phyloP scores from a whole-genome alignment of 2,329 filamentous ascomycete genomes.

The Botryosphaeria dothidea region DNA sequence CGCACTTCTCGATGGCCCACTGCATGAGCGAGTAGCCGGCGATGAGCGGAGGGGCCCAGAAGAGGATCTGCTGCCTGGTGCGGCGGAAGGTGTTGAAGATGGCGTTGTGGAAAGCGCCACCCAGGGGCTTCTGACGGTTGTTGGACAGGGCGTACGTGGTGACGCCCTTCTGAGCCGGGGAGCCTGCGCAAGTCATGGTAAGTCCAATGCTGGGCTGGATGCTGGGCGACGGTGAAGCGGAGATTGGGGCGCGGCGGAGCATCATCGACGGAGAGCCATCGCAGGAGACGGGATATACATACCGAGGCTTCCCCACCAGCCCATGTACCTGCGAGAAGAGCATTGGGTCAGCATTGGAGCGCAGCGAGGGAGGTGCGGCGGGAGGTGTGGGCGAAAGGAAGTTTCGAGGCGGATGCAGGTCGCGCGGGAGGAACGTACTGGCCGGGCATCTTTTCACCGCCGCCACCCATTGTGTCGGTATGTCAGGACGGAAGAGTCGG shows the following conservation, averaged over 20 bases:
- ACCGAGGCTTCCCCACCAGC: slow-evolving; percentile 25
- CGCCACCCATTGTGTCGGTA: slow-evolving; percentile 24
- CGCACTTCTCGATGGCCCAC: slow-evolving; percentile 90
- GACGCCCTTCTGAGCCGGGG: slow-evolving; percentile 58
- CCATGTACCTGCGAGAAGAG: slow-evolving; percentile 23
- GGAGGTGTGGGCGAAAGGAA: neutral
- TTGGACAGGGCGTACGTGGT: slow-evolving; percentile 73
- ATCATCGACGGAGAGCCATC: neutral
- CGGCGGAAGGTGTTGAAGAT: slow-evolving; percentile 96
- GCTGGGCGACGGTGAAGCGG: neutral
- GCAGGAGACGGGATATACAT: neutral
- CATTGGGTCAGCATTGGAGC: slow-evolving; percentile 18
- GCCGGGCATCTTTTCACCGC: slow-evolving; percentile 24
- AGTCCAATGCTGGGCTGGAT: neutral
- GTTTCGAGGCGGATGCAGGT: neutral
- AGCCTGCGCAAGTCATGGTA: slow-evolving; percentile 14
- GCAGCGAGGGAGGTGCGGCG: neutral
- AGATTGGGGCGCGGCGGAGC: neutral
- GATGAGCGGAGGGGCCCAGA: slow-evolving; percentile 78
- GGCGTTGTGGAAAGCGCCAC: slow-evolving; percentile 74
- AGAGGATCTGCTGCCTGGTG: slow-evolving; percentile 82
- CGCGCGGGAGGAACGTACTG: slow-evolving; percentile 22
- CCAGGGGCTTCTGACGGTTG: slow-evolving; percentile 88
- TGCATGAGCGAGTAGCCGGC: slow-evolving; percentile 79
- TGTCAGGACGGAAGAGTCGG: neutral